Percentiles rank a stretch among this genome's conserved stretches.
Evolutionary conservation across 768 basidiomycete genomes (phyloP).

Genomic region (Russula dissimulans): DNA sequence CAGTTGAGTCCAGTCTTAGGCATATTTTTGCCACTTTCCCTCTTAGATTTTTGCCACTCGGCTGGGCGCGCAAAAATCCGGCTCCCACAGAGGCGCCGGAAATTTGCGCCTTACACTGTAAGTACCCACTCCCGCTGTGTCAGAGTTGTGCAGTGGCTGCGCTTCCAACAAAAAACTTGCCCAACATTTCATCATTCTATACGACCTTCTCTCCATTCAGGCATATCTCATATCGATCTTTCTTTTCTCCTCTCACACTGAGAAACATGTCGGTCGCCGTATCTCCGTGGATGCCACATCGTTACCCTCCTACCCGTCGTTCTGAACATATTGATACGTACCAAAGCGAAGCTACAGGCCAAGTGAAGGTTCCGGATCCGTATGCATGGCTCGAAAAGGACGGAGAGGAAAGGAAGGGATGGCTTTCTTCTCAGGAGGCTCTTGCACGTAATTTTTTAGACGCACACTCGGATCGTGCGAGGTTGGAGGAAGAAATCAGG

Average conservation of each 20-base stretch:
- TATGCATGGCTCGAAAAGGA: slow-evolving; percentile 68
- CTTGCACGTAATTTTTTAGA: slow-evolving; percentile 55
- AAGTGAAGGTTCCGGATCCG: slow-evolving; percentile 58
- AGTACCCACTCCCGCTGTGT: too few species aligned
- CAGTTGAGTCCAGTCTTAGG: too few species aligned
- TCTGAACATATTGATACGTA: slow-evolving; percentile 61
- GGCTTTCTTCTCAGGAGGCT: slow-evolving; percentile 51
- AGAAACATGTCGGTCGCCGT: slow-evolving; percentile 19
- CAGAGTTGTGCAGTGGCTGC: too few species aligned
- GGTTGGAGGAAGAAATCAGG: slow-evolving; percentile 50
- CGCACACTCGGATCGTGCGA: slow-evolving; percentile 48
- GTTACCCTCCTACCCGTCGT: slow-evolving; percentile 57
- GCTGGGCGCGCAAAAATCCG: too few species aligned
- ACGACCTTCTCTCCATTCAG: background rate
- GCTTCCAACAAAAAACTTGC: too few species aligned
- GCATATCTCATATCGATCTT: background rate
- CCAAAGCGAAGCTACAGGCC: slow-evolving; percentile 51
- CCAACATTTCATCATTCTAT: too few species aligned
- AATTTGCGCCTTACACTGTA: too few species aligned
- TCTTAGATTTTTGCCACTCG: too few species aligned
- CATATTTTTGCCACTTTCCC: too few species aligned
- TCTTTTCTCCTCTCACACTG: background rate
- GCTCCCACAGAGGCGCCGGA: too few species aligned
- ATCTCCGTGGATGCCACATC: slow-evolving; percentile 44
- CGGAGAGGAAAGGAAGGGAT: slow-evolving; percentile 52